Conservation (phyloP, 2,329 filamentous ascomycete species). For the Hypoxylon sp. region DNA sequence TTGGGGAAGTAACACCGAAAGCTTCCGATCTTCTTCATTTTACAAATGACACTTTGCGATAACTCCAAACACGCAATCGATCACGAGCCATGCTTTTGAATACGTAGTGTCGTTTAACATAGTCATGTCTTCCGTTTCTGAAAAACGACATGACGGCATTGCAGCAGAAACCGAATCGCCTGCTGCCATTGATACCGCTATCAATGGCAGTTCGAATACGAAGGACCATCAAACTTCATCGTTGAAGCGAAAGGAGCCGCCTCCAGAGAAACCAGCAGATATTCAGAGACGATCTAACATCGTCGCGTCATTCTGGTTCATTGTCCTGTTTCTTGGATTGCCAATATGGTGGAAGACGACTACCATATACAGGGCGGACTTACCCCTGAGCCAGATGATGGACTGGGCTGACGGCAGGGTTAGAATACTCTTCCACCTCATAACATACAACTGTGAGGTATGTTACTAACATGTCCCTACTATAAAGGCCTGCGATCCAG, state of each 20-base stretch:
- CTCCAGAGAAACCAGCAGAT: slow-evolving; percentile 81
- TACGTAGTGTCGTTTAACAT: slow-evolving; percentile 19
- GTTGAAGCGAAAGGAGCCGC: slow-evolving; percentile 67
- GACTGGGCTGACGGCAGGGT: slow-evolving; percentile 94
- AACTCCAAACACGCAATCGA: slow-evolving; percentile 31
- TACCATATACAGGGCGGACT: slow-evolving; percentile 86
- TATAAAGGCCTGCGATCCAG: slow-evolving; percentile 83
- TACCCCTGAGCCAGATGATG: slow-evolving; percentile 89
- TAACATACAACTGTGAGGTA: not conserved
- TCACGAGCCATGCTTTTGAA: slow-evolving; percentile 37
- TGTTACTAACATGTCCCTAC: slow-evolving; percentile 29
- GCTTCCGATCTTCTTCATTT: slow-evolving; percentile 11
- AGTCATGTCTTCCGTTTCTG: slow-evolving; percentile 39
- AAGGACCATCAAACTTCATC: slow-evolving; percentile 24
- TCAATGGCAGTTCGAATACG: slow-evolving; percentile 8
- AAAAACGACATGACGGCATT: slow-evolving; percentile 29
- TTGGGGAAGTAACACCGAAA: slow-evolving; percentile 22
- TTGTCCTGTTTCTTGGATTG: slow-evolving; percentile 85
- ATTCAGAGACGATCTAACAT: slow-evolving; percentile 79
- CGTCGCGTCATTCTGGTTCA: slow-evolving; percentile 90
- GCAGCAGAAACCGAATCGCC: slow-evolving; percentile 12
- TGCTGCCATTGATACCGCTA: not conserved
- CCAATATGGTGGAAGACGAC: slow-evolving; percentile 98
- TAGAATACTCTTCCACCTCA: slow-evolving; percentile 1
- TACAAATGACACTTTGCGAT: slow-evolving; percentile 33